Evolutionary conservation across 1,284 basidiomycete genomes (phyloP), one percentile per base, ranked within the genome.

Genomic region (Rhizopogon parksii): DNA sequence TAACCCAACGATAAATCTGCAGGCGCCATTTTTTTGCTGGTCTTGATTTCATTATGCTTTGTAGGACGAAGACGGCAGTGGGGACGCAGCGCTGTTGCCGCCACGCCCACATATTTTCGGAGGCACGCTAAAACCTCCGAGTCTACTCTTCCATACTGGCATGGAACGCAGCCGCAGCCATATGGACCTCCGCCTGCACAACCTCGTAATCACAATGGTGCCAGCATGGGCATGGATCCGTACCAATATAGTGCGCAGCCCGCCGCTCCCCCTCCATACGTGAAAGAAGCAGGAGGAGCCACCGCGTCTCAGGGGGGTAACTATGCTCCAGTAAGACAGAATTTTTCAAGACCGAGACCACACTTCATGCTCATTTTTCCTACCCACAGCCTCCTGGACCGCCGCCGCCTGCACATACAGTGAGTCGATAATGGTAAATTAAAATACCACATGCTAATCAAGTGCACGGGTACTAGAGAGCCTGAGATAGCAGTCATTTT

Each of bases 291-390:
- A 14, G 34, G n/a, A 11, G 46, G 47, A 4, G 19, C 6, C 11
- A 24, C 2, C 5, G n/a, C 19, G 30, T 30, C 42, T 34, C 25
- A 49, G 34, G 43, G 15, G 30, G 52, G 63, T 1, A 53, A 59
- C 2, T 63, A 63, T 36, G 54, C 43, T 7, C 47, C 63, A 11
- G 62, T 64, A 45, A 60, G 60, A 9, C 12, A 17, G 15, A 14
- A 46, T 36, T 15, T 6, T 3, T 15, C 14, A 5, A 6, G 25
- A 15, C 27, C 8, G 6, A 6, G 25, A 12, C 27, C 12, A 21
- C 3, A 6, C n/a, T 25, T 15, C 8, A 4, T 15, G 24, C 27
- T 3, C 17, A 66, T 60, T 46, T 48, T 24, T 11, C 40, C 9
- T 47, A 36, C 19, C 50, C 53, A 38, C 17, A 40, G 24, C n/a